Evolutionary conservation across 345 rosid genomes (phyloP), one percentile per base, ranked within the genome.

Genomic region (Lumnitzera racemosa): DNA sequence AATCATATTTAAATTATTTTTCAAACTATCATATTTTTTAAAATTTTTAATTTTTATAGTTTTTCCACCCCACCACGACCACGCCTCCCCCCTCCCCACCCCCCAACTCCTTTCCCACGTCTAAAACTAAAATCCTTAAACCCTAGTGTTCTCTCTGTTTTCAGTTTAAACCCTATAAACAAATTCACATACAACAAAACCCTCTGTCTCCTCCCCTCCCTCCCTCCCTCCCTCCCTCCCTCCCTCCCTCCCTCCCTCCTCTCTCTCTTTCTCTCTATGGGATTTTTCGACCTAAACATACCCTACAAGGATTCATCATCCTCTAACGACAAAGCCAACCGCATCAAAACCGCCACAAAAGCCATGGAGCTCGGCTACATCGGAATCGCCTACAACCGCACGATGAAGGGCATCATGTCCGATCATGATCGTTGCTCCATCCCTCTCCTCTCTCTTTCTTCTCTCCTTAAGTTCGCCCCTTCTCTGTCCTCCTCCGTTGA

Each of bases 311-410:
- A 74, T 53, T 58, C 78, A 53, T 59, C 58, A 46, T 70, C 43
- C 43, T 36, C 61, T 11, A 73, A 72, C 53, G 59, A 49, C 56
- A 57, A 63, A 51, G 13, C 81, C 16, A 62, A 57, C 11, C 91
- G 91, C 23, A 63, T 74, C 12, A 85, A 85, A 58, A 65, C 75
- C 15, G 84, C 46, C 56, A 71, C 77, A 8, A 92, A 87, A 74
- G 83, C 89, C 15, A 81, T 87, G 94, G 96, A 92, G 67, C 73
- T 92, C 2, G 98, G 97, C 27, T 85, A 76, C 75, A 63, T 61
- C 36, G 91, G 91, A 51, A 65, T 83, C 57, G 88, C 88, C 31
- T 85, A 79, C 79, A 81, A 79, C 73, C 81, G 73, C 47, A 68
- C 68, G 59, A 77, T 83, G 67, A 69, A 58, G 13, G 87, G 88